A percentile compares a stretch with the other conserved stretches of the same genome.
Evolutionary conservation across 2,329 filamentous ascomycete species (phyloP).

Genomic region (Bipolaris bicolor): DNA sequence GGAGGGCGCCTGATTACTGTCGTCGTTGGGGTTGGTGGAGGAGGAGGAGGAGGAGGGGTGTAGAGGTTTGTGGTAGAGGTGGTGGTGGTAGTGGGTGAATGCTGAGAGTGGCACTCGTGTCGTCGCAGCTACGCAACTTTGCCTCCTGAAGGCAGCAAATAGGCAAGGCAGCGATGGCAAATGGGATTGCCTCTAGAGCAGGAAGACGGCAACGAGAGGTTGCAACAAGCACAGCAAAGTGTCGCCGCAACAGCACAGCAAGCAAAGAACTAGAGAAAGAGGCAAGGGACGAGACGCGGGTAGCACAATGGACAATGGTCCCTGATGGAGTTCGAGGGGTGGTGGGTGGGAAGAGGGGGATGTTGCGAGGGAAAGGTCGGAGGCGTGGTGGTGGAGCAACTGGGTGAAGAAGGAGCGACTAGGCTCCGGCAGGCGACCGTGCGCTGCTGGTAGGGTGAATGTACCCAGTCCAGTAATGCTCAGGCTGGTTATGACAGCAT

Average conservation of each 20-base stretch:
- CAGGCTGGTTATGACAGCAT: conserved; percentile 41
- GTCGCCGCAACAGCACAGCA: conserved; percentile 8
- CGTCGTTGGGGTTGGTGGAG: neutral
- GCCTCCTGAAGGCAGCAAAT: conserved; percentile 41
- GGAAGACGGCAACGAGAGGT: conserved; percentile 25
- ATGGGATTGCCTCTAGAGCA: conserved; percentile 25
- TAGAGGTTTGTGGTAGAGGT: no score
- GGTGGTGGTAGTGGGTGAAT: neutral
- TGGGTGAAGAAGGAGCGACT: conserved; percentile 38
- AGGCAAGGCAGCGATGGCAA: conserved; percentile 36
- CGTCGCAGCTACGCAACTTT: conserved; percentile 26
- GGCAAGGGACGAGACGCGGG: conserved; percentile 13
- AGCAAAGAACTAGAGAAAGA: conserved; percentile 3
- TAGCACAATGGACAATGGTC: conserved; percentile 25
- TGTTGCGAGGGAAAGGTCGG: conserved; percentile 36
- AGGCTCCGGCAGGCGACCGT: conserved; percentile 40
- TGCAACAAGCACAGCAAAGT: conserved; percentile 23
- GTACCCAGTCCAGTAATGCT: conserved; percentile 45
- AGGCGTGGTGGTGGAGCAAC: conserved; percentile 41
- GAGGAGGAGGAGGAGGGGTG: no score
- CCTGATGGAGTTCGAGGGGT: conserved; percentile 33
- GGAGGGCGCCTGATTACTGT: conserved; percentile 20
- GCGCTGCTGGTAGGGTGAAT: conserved; percentile 41
- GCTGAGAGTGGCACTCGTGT: conserved; percentile 27
- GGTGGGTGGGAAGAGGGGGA: conserved; percentile 30